Conservation (phyloP, 257 asterid genomes). For the Gardenia jasminoides region DNA sequence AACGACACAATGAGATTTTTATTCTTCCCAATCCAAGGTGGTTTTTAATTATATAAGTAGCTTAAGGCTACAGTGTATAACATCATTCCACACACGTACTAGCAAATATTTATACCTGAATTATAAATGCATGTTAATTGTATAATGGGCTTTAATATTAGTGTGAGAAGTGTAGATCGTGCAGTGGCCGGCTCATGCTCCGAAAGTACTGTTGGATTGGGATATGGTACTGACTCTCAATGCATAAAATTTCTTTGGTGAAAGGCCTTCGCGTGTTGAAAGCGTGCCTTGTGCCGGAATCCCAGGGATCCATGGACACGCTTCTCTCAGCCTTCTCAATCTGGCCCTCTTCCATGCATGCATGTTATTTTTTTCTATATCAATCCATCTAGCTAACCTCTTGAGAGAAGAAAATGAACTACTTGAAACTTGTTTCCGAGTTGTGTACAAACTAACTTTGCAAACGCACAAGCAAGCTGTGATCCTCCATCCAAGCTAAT, state of each 20-base stretch:
- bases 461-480: no score
- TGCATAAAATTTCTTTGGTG: neutral
- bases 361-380: neutral
- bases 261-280: neutral
- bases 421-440: no score
- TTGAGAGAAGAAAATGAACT: neutral
- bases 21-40: neutral
- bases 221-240: neutral
- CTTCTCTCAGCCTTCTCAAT: neutral
- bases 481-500: no score
- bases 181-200: constrained; percentile 14
- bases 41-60: neutral
- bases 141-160: neutral
- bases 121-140: constrained; percentile 2
- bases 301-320: constrained; percentile 5
- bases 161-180: constrained; percentile 5
- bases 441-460: no score
- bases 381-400: neutral
- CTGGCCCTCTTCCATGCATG: neutral
- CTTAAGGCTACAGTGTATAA: neutral
- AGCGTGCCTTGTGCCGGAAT: constrained; percentile 14
- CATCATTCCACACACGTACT: neutral
- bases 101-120: constrained; percentile 7
- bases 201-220: neutral
- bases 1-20: constrained; percentile 1